These are phyloP conservation scores for Podaxis sp. DNA, from an alignment of 768 basidiomycete species.

Conservation along the genomic window DNA sequence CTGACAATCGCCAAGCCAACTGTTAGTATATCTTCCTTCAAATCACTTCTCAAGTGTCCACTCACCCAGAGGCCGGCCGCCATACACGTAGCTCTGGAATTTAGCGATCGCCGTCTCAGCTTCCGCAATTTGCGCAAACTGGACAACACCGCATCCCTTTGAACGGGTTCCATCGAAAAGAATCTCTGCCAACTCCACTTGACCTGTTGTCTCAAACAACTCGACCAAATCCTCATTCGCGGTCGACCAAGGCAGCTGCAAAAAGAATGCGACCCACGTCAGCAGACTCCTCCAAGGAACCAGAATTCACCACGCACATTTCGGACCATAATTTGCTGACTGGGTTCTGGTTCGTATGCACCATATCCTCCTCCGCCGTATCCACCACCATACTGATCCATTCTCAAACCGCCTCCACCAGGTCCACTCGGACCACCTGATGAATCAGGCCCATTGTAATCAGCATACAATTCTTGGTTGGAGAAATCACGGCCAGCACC, in stretches of 20 bases:
- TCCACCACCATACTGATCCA: constrained; percentile 37
- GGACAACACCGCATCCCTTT: constrained; percentile 94
- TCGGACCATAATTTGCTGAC: constrained; percentile 97
- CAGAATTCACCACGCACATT: constrained; percentile 67
- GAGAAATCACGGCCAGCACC: constrained; percentile 76
- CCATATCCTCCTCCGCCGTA: constrained; percentile 29
- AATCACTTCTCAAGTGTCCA: constrained; percentile 9
- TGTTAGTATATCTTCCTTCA: neutral
- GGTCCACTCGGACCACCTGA: constrained; percentile 36
- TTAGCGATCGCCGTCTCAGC: constrained; percentile 97
- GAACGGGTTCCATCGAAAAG: constrained; percentile 89
- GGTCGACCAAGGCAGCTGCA: constrained; percentile 95
- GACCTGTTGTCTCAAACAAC: constrained; percentile 95
- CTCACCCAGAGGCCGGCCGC: constrained; percentile 82
- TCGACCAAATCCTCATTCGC: constrained; percentile 98
- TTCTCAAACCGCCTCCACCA: constrained; percentile 35
- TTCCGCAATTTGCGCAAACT: constrained; percentile 83
- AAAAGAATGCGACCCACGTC: neutral
- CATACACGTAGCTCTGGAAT: constrained; percentile 95
- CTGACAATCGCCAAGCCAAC: constrained; percentile 31
- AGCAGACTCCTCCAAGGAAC: neutral
- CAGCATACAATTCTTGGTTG: constrained; percentile 87
- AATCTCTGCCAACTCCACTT: constrained; percentile 93
- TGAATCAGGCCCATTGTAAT: constrained; percentile 88
- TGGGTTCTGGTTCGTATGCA: constrained; percentile 69